Percentiles rank a stretch among this genome's conserved stretches.
Conservation (phyloP, 169 alveolate genomes). For the Plasmodium inui region DNA sequence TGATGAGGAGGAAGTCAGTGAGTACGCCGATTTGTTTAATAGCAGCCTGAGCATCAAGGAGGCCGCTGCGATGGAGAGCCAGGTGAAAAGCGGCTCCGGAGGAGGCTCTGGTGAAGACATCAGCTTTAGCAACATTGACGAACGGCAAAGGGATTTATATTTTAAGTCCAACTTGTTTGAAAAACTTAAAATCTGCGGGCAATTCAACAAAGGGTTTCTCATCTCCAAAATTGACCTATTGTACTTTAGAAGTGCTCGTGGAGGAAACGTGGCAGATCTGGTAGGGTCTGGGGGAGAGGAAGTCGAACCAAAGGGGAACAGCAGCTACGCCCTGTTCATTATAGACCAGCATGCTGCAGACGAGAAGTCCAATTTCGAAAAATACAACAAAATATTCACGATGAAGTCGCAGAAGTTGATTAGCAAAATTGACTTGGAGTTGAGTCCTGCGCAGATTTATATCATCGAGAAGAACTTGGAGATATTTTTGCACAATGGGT, state of each 20-base stretch:
- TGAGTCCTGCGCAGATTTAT: conserved; percentile 90
- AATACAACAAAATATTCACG: conserved; percentile 86
- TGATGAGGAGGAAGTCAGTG: conserved; percentile 31
- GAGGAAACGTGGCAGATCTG: neutral
- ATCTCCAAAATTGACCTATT: conserved; percentile 85
- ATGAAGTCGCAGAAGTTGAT: conserved; percentile 92
- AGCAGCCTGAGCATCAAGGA: conserved; percentile 14
- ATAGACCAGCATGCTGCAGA: conserved; percentile 99
- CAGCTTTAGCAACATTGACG: conserved; percentile 50
- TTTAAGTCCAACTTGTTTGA: conserved; percentile 82
- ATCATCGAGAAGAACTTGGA: conserved; percentile 81
- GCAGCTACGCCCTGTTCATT: conserved; percentile 89
- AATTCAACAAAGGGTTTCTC: conserved; percentile 98
- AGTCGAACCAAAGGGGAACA: conserved; percentile 11
- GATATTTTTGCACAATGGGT: conserved; percentile 90
- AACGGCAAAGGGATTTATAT: conserved; percentile 41
- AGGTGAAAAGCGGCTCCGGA: neutral
- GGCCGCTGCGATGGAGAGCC: neutral
- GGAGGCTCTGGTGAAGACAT: conserved; percentile 14
- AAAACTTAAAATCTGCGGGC: conserved; percentile 87
- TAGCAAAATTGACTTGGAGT: conserved; percentile 91
- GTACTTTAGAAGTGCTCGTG: neutral
- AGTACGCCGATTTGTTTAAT: conserved; percentile 37
- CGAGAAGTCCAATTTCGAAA: conserved; percentile 94
- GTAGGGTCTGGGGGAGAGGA: neutral